Base-by-base conservation (phyloP, 495 filamentous ascomycete genomes). In the Articulospora tetracladia region DNA sequence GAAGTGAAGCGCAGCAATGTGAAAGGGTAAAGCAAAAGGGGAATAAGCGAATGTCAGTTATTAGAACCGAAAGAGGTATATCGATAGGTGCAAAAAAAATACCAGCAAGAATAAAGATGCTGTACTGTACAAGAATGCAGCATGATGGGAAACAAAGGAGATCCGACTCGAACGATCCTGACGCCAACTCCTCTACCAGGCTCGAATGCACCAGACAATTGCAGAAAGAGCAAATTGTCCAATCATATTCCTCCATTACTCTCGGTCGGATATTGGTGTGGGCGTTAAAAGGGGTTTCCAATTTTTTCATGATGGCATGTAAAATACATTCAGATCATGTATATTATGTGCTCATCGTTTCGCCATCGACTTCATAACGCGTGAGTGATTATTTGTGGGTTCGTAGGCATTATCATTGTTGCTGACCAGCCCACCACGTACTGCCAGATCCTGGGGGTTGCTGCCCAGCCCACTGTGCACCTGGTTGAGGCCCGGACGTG, bases 381-480 rank as follows among this genome's bases (percentile, higher is more conserved):
- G 44, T 68, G 25, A 44, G 55, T 53, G 32, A 44, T 53, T 17
- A 54, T 32, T 53, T 17, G 28, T 32, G 53, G 11, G n/a, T 36
- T 25, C 13, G 20, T 13, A 25, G 17, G 34, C 10, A 23, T 39
- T 41, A 44, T 67, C 49, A 68, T 53, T 68, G 66, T 23, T 59
- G 61, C 23, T 66, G 64, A n/a, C 62, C 59, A 49, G 57, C 51
- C 71, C 63, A 63, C 47, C 64, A 57, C 61, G 64, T 66, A 41
- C 50, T 58, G 12, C 59, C 57, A 46, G 60, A 55, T 65, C 70
- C 53, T 57, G 69, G 32, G 60, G 63, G 48, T 53, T 61, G 67
- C 54, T 69, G 67, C 13, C 59, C 70, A 17, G 76, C 71, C 79
- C 79, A 82, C 47, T 76, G 75, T 68, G 76, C 71, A 49, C 78